Conservation (phyloP, 2,329 filamentous ascomycete genomes). For the Metarhizium anisopliae region DNA sequence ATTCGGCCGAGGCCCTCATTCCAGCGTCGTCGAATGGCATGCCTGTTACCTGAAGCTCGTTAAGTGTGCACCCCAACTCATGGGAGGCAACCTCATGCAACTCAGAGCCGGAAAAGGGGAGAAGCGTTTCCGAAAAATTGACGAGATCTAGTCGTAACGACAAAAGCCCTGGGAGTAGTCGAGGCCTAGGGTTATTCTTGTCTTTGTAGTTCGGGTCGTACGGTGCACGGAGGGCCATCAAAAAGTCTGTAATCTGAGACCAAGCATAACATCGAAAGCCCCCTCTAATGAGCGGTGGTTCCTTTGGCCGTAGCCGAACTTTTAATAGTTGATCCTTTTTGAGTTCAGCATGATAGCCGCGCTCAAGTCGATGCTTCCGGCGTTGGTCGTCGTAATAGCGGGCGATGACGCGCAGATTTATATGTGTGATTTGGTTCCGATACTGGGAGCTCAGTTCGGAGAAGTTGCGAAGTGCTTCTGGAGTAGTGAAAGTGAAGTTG, state of each 20-base stretch:
- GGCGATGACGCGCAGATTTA: slow-evolving; percentile 45
- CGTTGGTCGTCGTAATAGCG: slow-evolving; percentile 45
- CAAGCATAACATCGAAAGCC: slow-evolving; percentile 47
- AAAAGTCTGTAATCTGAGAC: slow-evolving; percentile 44
- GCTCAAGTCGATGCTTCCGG: slow-evolving; percentile 31
- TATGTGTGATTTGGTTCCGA: slow-evolving; percentile 33
- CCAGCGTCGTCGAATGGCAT: slow-evolving; percentile 41
- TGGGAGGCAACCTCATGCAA: slow-evolving; percentile 45
- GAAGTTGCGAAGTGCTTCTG: slow-evolving; percentile 39
- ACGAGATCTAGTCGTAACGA: slow-evolving; percentile 44
- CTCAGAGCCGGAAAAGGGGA: slow-evolving; percentile 35
- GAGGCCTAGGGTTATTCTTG: slow-evolving; percentile 27
- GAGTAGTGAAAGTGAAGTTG: slow-evolving; percentile 45
- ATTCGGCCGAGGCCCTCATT: slow-evolving; percentile 35
- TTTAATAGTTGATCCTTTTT: slow-evolving; percentile 32
- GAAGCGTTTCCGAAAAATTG: slow-evolving; percentile 39
- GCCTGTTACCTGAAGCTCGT: slow-evolving; percentile 44
- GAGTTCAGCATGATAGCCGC: slow-evolving; percentile 33
- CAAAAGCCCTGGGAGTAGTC: slow-evolving; percentile 37
- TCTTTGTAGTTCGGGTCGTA: slow-evolving; percentile 31
- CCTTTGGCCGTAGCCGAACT: slow-evolving; percentile 33
- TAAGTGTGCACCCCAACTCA: slow-evolving; percentile 42
- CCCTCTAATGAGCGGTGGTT: slow-evolving; percentile 36
- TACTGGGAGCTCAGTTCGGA: slow-evolving; percentile 32
- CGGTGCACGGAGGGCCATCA: slow-evolving; percentile 41